These are phyloP conservation scores for Pisolithus thermaeus DNA, from an alignment of 1,284 basidiomycete species.

Conservation along the genomic window DNA sequence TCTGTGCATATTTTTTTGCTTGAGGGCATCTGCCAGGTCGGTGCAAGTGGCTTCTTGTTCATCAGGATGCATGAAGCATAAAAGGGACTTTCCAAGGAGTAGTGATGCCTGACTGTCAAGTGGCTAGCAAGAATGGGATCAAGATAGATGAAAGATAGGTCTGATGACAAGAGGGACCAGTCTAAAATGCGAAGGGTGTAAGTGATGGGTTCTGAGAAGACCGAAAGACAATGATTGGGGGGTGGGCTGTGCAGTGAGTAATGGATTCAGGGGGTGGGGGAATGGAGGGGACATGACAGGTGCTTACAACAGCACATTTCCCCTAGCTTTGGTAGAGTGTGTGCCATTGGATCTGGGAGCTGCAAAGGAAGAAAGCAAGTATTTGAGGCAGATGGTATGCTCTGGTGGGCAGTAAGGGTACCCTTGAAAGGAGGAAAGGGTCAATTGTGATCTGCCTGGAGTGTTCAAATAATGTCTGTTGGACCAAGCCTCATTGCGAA, in stretches of 20 bases:
- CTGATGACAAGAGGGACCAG: constrained; percentile 68
- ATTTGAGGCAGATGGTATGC: constrained; percentile 18
- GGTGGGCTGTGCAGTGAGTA: constrained; percentile 16
- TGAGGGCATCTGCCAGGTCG: constrained; percentile 76
- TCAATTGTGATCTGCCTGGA: constrained; percentile 28
- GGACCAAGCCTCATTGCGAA: constrained; percentile 33
- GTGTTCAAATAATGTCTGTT: constrained; percentile 20
- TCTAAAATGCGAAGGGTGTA: constrained; percentile 33
- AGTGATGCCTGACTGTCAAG: constrained; percentile 64
- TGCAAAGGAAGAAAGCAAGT: constrained; percentile 17
- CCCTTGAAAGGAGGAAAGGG: constrained; percentile 32
- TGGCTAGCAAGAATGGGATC: constrained; percentile 82
- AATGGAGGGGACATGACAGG: constrained; percentile 5
- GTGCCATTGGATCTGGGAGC: constrained; percentile 11
- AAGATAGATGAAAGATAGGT: constrained; percentile 81
- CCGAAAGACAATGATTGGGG: constrained; percentile 27
- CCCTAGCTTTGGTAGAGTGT: constrained; percentile 49
- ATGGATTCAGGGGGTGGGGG: neutral
- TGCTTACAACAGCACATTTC: constrained; percentile 71
- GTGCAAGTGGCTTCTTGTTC: constrained; percentile 74
- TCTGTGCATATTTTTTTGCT: constrained; percentile 80
- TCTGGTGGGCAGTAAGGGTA: constrained; percentile 26
- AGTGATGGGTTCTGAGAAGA: constrained; percentile 11
- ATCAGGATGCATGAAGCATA: constrained; percentile 87
- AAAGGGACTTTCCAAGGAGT: constrained; percentile 72